These are phyloP conservation scores for Skeletonema tropicum DNA, from an alignment of 108 stramenopile species.

Conservation along the genomic window DNA sequence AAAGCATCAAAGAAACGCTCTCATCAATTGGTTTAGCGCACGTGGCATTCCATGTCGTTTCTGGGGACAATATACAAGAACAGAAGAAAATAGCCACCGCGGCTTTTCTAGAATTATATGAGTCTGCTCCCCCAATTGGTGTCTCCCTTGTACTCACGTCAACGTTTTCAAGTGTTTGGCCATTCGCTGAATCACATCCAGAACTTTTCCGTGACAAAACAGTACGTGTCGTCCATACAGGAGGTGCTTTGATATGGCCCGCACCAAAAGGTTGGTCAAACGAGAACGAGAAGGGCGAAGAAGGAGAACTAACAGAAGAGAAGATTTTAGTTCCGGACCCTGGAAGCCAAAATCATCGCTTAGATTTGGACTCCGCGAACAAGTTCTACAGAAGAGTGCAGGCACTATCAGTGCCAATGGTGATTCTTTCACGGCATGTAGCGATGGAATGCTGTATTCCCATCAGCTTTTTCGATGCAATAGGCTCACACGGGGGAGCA, in stretches of 20 bases:
- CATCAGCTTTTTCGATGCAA: conserved; percentile 42
- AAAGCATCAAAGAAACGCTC: conserved; percentile 39
- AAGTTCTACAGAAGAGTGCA: conserved; percentile 46
- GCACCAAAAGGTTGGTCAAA: conserved; percentile 38
- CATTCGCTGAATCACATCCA: conserved; percentile 41
- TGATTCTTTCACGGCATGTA: conserved; percentile 45
- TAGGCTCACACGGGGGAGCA: conserved; percentile 42
- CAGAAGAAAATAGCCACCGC: conserved; percentile 31
- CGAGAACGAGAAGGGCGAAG: neutral
- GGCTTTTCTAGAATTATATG: conserved; percentile 38
- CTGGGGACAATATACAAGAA: conserved; percentile 33
- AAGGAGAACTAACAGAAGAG: conserved; percentile 26
- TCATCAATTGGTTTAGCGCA: conserved; percentile 38
- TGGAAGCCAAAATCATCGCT: conserved; percentile 49
- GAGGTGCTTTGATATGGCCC: conserved; percentile 50
- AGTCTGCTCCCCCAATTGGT: conserved; percentile 47
- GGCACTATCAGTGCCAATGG: conserved; percentile 51
- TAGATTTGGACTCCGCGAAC: conserved; percentile 38
- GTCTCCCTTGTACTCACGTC: conserved; percentile 47
- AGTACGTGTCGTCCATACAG: conserved; percentile 52
- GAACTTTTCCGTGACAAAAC: conserved; percentile 52
- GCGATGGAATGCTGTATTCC: conserved; percentile 51
- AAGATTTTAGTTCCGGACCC: conserved; percentile 49
- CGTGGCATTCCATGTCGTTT: conserved; percentile 43
- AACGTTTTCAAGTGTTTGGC: conserved; percentile 46